phyloP scores from a whole-genome alignment of 2,329 filamentous ascomycete species.

The Chaetomiaceae sp. region DNA sequence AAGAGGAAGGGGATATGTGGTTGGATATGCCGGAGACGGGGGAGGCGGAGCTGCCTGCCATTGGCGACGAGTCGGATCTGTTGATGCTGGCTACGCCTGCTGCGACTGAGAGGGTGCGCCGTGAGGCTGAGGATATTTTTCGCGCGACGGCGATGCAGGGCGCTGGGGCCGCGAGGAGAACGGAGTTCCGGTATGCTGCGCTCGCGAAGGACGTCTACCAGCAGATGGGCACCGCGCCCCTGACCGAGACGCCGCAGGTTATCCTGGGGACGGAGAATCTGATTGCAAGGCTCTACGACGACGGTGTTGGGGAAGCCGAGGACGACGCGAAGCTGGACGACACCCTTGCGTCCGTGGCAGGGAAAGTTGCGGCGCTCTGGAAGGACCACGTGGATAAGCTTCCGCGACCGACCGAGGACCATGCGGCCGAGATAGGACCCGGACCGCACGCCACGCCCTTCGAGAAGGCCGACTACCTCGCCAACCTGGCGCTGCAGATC shows the following conservation, averaged over 20 bases:
- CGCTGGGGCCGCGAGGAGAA: conserved; percentile 32
- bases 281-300: conserved; percentile 60
- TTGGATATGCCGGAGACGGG: conserved; percentile 43
- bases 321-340: conserved; percentile 53
- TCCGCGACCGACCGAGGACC: conserved; percentile 47
- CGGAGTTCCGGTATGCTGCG: conserved; percentile 60
- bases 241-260: conserved; percentile 67
- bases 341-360: conserved; percentile 51
- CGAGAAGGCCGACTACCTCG: conserved; percentile 74
- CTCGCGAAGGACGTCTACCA: conserved; percentile 69
- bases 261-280: conserved; percentile 73
- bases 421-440: conserved; percentile 60
- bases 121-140: conserved; percentile 53
- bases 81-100: conserved; percentile 54
- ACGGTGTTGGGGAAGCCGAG: conserved; percentile 53
- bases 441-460: conserved; percentile 58
- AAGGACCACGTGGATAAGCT: conserved; percentile 47
- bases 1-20: conserved; percentile 42
- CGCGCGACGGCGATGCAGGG: conserved; percentile 48
- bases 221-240: conserved; percentile 51
- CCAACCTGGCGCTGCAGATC: conserved; percentile 70
- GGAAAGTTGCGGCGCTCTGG: conserved; percentile 53
- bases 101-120: conserved; percentile 48
- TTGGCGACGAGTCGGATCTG: conserved; percentile 46
- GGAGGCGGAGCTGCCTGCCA: conserved; percentile 31